These are phyloP conservation scores for Linnemannia hyalina DNA, from an alignment of 192 early-diverging fungal species.

Conservation along the genomic window DNA sequence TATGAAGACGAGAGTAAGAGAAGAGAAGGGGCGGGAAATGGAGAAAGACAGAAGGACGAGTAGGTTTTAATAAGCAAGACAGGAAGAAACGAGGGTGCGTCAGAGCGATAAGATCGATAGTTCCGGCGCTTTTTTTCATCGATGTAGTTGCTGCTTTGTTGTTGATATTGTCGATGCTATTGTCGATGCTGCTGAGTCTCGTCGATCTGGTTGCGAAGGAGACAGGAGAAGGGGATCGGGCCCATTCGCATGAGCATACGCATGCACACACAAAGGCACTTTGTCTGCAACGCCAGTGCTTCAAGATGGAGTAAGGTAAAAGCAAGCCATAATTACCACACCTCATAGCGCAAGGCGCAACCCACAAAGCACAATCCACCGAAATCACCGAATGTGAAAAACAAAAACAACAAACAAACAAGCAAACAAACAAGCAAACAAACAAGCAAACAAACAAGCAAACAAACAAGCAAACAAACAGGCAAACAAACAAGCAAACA, in stretches of 20 bases:
- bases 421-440: too few relatives aligned
- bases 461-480: too few relatives aligned
- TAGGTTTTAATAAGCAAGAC: background rate
- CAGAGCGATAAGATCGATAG: background rate
- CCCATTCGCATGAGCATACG: too few relatives aligned
- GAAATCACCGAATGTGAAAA: background rate
- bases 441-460: too few relatives aligned
- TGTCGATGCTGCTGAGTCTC: background rate
- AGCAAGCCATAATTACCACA: background rate
- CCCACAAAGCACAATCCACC: background rate
- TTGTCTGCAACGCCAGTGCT: background rate
- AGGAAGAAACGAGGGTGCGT: background rate
- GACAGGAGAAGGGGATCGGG: too few relatives aligned
- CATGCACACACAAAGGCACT: too few relatives aligned
- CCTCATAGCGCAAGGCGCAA: background rate
- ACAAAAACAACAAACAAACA: too few relatives aligned
- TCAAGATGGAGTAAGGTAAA: too few relatives aligned
- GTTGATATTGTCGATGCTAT: background rate
- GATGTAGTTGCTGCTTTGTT: background rate
- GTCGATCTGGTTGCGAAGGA: too few relatives aligned
- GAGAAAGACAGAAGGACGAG: too few relatives aligned
- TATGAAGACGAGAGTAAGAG: slow-evolving; percentile 24
- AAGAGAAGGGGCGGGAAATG: background rate
- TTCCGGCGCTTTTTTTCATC: background rate
- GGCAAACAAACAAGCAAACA: too few relatives aligned